Base-by-base conservation (phyloP, 2,329 filamentous ascomycete species). In the Xylariaceae sp. region DNA sequence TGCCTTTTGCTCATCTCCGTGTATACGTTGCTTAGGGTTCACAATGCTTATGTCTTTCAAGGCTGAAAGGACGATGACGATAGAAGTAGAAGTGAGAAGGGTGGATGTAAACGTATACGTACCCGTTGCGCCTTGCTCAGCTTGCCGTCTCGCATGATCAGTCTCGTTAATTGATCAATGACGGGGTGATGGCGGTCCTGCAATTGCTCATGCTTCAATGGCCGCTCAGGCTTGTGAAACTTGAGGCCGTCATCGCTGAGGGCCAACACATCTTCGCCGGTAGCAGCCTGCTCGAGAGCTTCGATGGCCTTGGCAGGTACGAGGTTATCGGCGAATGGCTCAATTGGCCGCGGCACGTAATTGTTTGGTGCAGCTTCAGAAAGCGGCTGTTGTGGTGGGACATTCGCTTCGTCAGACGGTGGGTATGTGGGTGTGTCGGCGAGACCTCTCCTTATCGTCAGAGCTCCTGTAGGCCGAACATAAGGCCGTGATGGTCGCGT, bases 111-210 rank as follows among this genome's bases (percentile, higher is more conserved):
- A 18, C 55, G 57, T 53, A 61, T 55, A 30, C 58, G 27, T 50
- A 96, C 92, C 77, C 86, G 85, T 73, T 99, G 91, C n/a, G 94
- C 94, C 71, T 84, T 82, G 68, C 88, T 88, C 70, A 96, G 84
- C 78, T 97, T 95, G 64, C 94, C 94, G 73, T 97, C 84, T 65
- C 81, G 80, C 93, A 97, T 99, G 59, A 99, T 75, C 63, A 96
- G 79, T 70, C 92, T 92, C 15, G 92, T 96, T 64, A 97, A 81
- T 76, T 97, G 94, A 61, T 88, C 79, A 41, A 97, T 79, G 6
- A 97, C 81, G 1, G 90, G 85, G 69, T 97, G 89, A 70, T 97
- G 96, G 66, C 94, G 85, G 69, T 90, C 80, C 73, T 92, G 89
- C 64, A 93, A 75, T 73, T 90, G 81, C 68, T 78, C 70, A 24